Evolutionary conservation across 176 grass and related monocot species (phyloP), one percentile per base, ranked within the genome.

Genomic region (Eleusine coracana): DNA sequence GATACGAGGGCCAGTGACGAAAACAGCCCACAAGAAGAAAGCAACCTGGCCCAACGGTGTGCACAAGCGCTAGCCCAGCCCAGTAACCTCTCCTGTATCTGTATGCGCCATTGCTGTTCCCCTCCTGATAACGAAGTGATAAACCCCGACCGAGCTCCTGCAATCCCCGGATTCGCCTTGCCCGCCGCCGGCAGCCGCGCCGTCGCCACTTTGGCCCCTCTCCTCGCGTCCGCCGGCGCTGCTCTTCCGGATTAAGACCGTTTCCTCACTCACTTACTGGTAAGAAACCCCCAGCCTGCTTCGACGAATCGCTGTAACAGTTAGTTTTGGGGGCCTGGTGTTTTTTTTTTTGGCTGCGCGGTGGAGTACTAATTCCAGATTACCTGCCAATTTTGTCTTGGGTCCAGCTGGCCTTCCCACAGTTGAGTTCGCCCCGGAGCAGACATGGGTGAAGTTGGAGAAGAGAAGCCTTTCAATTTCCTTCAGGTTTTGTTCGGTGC

Each of bases 381-480:
- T 10, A 29, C 28, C 4, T 10, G 8, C 23, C 27, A 28, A 73
- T 27, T 73, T 51, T 8, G 10, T 31, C 1, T 31, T 48, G 45
- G 44, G 23, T 17, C 21, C 13, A 38, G 13, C 36, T 20, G 17
- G 4, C 29, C 9, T n/a, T n/a, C 9, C 34, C 20, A 1, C 12
- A 60, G 55, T 0, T 61, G 56, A 21, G 14, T 23, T 39, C 21
- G 65, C 4, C 51, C 39, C n/a, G 1, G n/a, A 69, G 17, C 17
- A 73, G 74, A 3, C 59, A 91, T 91, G 89, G 89, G 77, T 6
- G 39, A 55, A 23, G 77, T 23, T 27, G 82, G 66, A 18, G 71
- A 87, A 0, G 89, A 91, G 23, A 87, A 85, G 46, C 73, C 85
- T 3, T 84, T 91, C 70, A 80, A 91, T 80, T 91, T 91, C 77